A percentile compares a stretch with the other conserved stretches of the same genome.
Evolutionary conservation across 1,139 yeast genomes (phyloP).

Genomic region (Saccharomyces hybrid): DNA sequence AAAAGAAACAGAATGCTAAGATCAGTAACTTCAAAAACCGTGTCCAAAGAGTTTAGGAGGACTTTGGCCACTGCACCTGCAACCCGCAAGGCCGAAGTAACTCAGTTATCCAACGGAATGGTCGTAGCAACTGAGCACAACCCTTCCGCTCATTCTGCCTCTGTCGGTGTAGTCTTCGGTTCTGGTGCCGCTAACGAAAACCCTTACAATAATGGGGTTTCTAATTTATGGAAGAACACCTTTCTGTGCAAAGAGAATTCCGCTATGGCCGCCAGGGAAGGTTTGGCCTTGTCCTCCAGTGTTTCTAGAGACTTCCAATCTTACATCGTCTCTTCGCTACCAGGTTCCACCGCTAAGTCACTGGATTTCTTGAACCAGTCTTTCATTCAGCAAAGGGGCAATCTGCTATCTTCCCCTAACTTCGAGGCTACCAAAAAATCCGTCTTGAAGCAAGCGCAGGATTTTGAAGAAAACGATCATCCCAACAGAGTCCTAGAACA

Average conservation of each 20-base stretch:
- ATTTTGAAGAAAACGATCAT: slow-evolving; percentile 34
- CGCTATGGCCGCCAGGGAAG: slow-evolving; percentile 36
- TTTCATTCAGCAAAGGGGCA: slow-evolving; percentile 3
- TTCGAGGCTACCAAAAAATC: slow-evolving; percentile 33
- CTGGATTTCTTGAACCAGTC: slow-evolving; percentile 28
- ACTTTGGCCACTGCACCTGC: slow-evolving; percentile 41
- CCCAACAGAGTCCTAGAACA: slow-evolving; percentile 53
- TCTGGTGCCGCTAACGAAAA: slow-evolving; percentile 78
- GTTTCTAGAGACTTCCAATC: slow-evolving; percentile 51
- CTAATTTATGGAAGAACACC: slow-evolving; percentile 53
- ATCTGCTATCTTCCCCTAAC: slow-evolving; percentile 1
- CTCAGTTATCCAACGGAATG: slow-evolving; percentile 65
- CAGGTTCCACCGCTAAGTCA: slow-evolving; percentile 44
- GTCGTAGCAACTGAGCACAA: slow-evolving; percentile 63
- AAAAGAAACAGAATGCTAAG: slow-evolving; percentile 18
- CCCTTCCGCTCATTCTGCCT: slow-evolving; percentile 47
- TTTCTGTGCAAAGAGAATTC: slow-evolving; percentile 34
- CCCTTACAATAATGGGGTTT: slow-evolving; percentile 71
- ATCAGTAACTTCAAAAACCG: slow-evolving; percentile 22
- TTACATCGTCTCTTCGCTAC: slow-evolving; percentile 41
- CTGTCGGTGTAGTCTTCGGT: slow-evolving; percentile 62
- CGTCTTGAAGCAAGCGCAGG: slow-evolving; percentile 35
- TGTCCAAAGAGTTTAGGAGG: slow-evolving; percentile 28
- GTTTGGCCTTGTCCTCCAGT: slow-evolving; percentile 41
- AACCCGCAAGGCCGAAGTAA: slow-evolving; percentile 48